A percentile compares a stretch with the other conserved stretches of the same genome.
phyloP scores from a whole-genome alignment of 164 flowering plant genomes.

The Magnolia sinica region DNA sequence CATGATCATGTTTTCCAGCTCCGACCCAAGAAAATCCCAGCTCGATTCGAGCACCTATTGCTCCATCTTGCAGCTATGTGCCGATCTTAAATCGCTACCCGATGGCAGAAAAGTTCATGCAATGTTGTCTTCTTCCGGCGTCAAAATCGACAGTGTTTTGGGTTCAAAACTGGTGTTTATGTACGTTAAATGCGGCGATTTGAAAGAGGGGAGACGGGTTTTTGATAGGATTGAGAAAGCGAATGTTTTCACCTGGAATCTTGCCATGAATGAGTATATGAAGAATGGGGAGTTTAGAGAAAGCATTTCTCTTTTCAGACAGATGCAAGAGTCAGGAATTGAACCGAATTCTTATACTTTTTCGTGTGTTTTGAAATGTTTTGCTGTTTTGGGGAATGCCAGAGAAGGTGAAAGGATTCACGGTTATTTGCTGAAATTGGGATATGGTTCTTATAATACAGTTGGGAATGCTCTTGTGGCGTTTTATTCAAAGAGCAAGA shows the following conservation, averaged over 20 bases:
- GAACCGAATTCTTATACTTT: conserved; percentile 41
- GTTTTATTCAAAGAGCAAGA: conserved; percentile 41
- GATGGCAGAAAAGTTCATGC: conserved; percentile 50
- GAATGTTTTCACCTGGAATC: conserved; percentile 59
- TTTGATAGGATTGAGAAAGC: conserved; percentile 42
- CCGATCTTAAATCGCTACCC: conserved; percentile 38
- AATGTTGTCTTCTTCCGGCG: conserved; percentile 25
- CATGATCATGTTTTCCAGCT: conserved; percentile 33
- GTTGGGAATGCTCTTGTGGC: conserved; percentile 55
- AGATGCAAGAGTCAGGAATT: conserved; percentile 40
- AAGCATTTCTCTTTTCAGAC: conserved; percentile 32
- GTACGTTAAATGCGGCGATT: conserved; percentile 62
- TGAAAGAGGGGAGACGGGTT: conserved; percentile 45
- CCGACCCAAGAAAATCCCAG: conserved; percentile 16
- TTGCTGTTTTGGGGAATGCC: conserved; percentile 32
- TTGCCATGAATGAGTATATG: conserved; percentile 50
- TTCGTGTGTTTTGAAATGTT: conserved; percentile 51
- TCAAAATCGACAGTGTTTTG: conserved; percentile 33
- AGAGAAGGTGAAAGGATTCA: conserved; percentile 43
- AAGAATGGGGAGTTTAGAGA: conserved; percentile 42
- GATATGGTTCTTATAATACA: conserved; percentile 36
- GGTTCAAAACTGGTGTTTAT: conserved; percentile 65
- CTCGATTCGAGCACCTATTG: conserved; percentile 40
- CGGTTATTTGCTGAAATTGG: conserved; percentile 36
- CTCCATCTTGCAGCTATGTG: conserved; percentile 58